Conservation (phyloP, 495 filamentous ascomycete genomes). For the Podospora bellae-mahoneyi region DNA sequence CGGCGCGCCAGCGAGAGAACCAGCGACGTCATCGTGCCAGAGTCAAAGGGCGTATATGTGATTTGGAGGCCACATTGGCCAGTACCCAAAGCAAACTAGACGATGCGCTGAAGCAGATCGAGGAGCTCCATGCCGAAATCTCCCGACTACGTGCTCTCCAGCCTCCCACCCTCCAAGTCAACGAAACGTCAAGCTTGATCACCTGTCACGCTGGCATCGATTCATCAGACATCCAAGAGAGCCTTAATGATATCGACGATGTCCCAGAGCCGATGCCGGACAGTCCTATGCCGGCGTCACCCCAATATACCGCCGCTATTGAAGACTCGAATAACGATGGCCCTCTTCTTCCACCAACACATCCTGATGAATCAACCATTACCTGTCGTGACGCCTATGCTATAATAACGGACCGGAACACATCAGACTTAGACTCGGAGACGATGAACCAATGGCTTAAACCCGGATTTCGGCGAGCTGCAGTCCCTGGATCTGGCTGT, state of each 20-base stretch:
- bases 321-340: conserved; percentile 14
- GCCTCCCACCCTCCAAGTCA: neutral
- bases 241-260: neutral
- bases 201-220: neutral
- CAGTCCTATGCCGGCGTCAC: too few relatives aligned
- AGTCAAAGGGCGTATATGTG: conserved; percentile 27
- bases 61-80: conserved; percentile 24
- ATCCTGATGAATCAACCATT: conserved; percentile 30
- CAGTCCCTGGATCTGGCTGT: conserved; percentile 24
- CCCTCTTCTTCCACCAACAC: conserved; percentile 19
- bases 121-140: conserved; percentile 23
- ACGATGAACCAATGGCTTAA: conserved; percentile 23
- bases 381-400: conserved; percentile 27
- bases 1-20: conserved; percentile 30
- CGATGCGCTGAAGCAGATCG: conserved; percentile 22
- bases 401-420: conserved; percentile 21
- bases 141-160: conserved; percentile 12
- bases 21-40: conserved; percentile 35
- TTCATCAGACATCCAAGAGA: neutral
- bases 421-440: conserved; percentile 19
- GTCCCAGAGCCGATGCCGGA: too few relatives aligned
- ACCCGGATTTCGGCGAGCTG: conserved; percentile 25
- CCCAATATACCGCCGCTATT: neutral
- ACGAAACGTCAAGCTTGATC: neutral
- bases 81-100: conserved; percentile 20